Percentiles rank a stretch among this genome's conserved stretches.
Evolutionary conservation across 495 filamentous ascomycete genomes (phyloP).

Genomic region (Trichoderma virens): DNA sequence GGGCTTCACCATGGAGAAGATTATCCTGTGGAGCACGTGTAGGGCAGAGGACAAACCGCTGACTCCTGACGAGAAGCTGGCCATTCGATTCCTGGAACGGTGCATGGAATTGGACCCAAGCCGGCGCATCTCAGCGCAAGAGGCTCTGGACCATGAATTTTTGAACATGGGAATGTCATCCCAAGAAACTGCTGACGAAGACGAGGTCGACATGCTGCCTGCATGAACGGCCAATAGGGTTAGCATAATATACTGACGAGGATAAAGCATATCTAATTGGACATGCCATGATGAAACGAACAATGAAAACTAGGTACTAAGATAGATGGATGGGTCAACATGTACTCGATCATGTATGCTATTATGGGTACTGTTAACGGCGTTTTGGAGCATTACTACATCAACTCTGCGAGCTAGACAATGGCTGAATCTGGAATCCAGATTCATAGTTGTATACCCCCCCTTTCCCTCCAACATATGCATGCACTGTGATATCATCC

Average conservation of each 20-base stretch:
- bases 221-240: conserved; percentile 13
- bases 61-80: conserved; percentile 52
- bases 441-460: neutral
- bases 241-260: neutral
- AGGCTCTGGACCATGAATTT: conserved; percentile 72
- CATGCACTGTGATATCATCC: neutral
- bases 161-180: conserved; percentile 32
- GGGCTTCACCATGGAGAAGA: conserved; percentile 83
- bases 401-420: conserved; percentile 1
- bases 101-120: conserved; percentile 67
- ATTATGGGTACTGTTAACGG: neutral
- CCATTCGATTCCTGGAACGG: conserved; percentile 56
- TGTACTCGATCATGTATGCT: neutral
- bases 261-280: neutral
- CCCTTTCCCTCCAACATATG: neutral
- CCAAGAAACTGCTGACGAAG: conserved; percentile 24
- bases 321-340: conserved; percentile 1
- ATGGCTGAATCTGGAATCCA: neutral
- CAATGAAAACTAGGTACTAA: neutral
- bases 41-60: conserved; percentile 41
- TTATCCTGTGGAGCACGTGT: conserved; percentile 84
- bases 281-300: neutral
- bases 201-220: conserved; percentile 43
- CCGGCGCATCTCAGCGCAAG: conserved; percentile 61
- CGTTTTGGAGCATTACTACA: conserved; percentile 1